A percentile compares a stretch with the other conserved stretches of the same genome.
Conservation (phyloP, 805 yeast species). For the Nakazawaea molendinolei region DNA sequence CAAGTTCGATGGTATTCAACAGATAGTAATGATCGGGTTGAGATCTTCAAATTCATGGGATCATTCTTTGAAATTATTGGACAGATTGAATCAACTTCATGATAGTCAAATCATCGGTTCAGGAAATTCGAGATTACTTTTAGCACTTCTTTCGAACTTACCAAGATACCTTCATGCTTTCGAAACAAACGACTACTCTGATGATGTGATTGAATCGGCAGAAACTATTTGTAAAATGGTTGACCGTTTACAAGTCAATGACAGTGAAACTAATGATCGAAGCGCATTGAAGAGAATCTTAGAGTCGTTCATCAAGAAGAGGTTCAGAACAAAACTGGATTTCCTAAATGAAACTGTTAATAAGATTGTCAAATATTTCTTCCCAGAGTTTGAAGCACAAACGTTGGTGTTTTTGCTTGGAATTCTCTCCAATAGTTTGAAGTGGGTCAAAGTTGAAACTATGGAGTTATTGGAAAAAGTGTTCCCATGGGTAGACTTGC, state of each 20-base stretch:
- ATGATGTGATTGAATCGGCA: conserved; percentile 48
- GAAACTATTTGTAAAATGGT: conserved; percentile 58
- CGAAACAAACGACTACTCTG: conserved; percentile 44
- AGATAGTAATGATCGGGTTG: conserved; percentile 72
- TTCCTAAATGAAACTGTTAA: conserved; percentile 76
- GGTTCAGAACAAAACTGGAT: conserved; percentile 87
- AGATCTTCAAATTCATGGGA: conserved; percentile 78
- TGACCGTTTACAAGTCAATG: conserved; percentile 29
- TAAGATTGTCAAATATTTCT: conserved; percentile 59
- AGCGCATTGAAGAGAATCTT: conserved; percentile 57
- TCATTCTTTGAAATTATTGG: conserved; percentile 65
- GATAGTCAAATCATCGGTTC: conserved; percentile 76
- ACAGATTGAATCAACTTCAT: conserved; percentile 56
- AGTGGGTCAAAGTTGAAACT: conserved; percentile 78
- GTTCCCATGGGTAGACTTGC: conserved; percentile 72
- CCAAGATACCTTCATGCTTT: conserved; percentile 84
- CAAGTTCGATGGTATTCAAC: conserved; percentile 81
- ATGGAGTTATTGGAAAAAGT: conserved; percentile 68
- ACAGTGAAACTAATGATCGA: conserved; percentile 34
- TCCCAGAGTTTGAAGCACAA: conserved; percentile 70
- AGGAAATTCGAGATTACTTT: conserved; percentile 59
- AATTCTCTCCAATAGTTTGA: conserved; percentile 63
- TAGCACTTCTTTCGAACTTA: conserved; percentile 68
- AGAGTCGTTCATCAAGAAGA: conserved; percentile 65
- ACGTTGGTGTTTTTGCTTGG: conserved; percentile 73